phyloP scores from a whole-genome alignment of 129 eudicot genomes.

The Flaveria bidentis region DNA sequence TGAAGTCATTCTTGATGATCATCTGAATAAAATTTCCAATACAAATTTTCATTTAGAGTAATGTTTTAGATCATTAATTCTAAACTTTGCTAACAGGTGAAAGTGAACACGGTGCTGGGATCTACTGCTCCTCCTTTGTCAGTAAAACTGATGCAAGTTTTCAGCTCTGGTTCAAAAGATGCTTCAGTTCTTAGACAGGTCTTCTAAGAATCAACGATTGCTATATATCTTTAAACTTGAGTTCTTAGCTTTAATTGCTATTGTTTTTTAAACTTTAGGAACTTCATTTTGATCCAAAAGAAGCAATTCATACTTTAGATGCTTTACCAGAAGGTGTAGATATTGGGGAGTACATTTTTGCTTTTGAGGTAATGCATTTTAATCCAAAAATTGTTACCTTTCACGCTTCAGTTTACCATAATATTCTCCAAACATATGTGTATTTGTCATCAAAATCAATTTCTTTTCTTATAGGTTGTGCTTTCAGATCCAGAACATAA shows the following conservation, averaged over 20 bases:
- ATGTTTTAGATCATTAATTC: slow-evolving; percentile 9
- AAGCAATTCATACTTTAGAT: slow-evolving; percentile 62
- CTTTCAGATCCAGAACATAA: slow-evolving; percentile 69
- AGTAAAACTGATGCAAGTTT: slow-evolving; percentile 74
- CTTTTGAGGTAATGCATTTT: slow-evolving; percentile 62
- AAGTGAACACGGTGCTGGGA: slow-evolving; percentile 75
- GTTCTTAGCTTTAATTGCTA: slow-evolving; percentile 15
- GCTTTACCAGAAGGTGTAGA: slow-evolving; percentile 73
- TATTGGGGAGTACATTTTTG: slow-evolving; percentile 68
- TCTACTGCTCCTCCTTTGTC: slow-evolving; percentile 67
- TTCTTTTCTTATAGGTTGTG: slow-evolving; percentile 51
- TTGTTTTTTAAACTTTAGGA: slow-evolving; percentile 50
- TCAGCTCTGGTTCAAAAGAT: slow-evolving; percentile 72
- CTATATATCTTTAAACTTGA: neutral
- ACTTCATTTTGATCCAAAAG: slow-evolving; percentile 61
- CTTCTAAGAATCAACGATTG: slow-evolving; percentile 14
- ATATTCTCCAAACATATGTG: neutral
- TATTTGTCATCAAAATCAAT: slow-evolving; percentile 16
- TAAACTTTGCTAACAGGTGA: slow-evolving; percentile 49
- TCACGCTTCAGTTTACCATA: slow-evolving; percentile 18
- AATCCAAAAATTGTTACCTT: slow-evolving; percentile 15
- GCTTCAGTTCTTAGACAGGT: slow-evolving; percentile 80
- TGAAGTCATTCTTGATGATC: neutral
- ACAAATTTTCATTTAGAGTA: slow-evolving; percentile 1
- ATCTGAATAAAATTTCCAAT: neutral